Evolutionary conservation across 2,329 filamentous ascomycete genomes (phyloP).

Genomic region (Aspergillus sp.): DNA sequence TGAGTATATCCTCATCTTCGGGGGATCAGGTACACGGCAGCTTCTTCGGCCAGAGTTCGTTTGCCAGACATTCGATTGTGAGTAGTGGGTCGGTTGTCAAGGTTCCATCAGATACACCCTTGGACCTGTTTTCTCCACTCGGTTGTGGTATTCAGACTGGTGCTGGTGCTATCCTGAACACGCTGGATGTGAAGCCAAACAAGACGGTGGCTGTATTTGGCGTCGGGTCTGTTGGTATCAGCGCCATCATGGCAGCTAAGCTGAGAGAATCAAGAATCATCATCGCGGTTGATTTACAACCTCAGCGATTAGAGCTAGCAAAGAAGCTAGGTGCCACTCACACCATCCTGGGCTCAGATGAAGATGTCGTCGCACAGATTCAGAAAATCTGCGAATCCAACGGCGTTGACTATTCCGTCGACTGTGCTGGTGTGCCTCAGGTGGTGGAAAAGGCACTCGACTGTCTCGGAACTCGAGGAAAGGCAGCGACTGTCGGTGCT

Average conservation of each 20-base stretch:
- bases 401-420: conserved; percentile 13
- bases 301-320: conserved; percentile 16
- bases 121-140: conserved; percentile 4
- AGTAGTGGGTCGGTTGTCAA: conserved; percentile 15
- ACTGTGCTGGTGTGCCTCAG: conserved; percentile 12
- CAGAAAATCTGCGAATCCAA: conserved; percentile 4
- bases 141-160: not conserved
- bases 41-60: conserved; percentile 38
- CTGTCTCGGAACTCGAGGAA: conserved; percentile 12
- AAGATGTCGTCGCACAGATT: conserved; percentile 3
- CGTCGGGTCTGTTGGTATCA: conserved; percentile 26
- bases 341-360: conserved; percentile 9
- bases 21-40: conserved; percentile 12
- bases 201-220: conserved; percentile 25
- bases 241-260: conserved; percentile 29
- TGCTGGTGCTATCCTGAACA: conserved; percentile 21
- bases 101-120: conserved; percentile 8
- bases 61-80: conserved; percentile 26
- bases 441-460: conserved; percentile 16
- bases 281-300: conserved; percentile 21
- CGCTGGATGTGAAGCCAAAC: conserved; percentile 10
- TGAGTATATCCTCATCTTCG: not conserved
- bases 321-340: conserved; percentile 23
- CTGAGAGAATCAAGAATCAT: conserved; percentile 14
- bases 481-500: conserved; percentile 13